Percentiles rank a stretch among this genome's conserved stretches.
Conservation (phyloP, 106 monocot species). For the Vanilla planifolia region DNA sequence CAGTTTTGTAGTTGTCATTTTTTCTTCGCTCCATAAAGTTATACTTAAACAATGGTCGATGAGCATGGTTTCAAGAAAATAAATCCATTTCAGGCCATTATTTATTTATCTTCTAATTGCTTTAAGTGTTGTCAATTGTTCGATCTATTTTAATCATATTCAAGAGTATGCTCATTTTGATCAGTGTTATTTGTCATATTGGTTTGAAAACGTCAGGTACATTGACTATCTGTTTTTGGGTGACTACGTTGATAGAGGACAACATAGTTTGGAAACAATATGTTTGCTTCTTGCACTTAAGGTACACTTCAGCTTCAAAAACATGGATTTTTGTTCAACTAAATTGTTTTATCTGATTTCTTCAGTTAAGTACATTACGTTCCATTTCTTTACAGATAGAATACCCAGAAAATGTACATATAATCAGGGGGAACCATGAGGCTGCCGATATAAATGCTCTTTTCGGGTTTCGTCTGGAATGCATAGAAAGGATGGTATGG, state of each 20-base stretch:
- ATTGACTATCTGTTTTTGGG: conserved; percentile 98
- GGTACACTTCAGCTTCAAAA: conserved; percentile 28
- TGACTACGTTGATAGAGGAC: conserved; percentile 98
- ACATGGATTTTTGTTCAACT: background rate
- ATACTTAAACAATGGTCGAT: too few species aligned
- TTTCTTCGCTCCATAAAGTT: too few species aligned
- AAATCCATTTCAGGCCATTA: too few species aligned
- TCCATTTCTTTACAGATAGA: conserved; percentile 58
- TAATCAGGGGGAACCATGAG: conserved; percentile 97
- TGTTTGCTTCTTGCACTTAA: conserved; percentile 95
- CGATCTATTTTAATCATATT: too few species aligned
- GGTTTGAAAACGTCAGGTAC: conserved; percentile 48
- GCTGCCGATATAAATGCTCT: conserved; percentile 99
- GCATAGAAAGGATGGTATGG: conserved; percentile 99
- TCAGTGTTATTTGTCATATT: background rate
- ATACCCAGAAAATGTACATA: conserved; percentile 91
- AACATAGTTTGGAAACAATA: conserved; percentile 97
- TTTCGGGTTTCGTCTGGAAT: conserved; percentile 96
- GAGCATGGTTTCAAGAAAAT: too few species aligned
- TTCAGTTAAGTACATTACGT: conserved; percentile 1
- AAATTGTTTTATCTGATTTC: background rate
- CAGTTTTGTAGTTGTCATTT: too few species aligned
- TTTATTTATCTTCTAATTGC: too few species aligned
- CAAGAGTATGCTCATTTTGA: too few species aligned
- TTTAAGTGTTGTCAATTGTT: too few species aligned